A percentile compares a stretch with the other conserved stretches of the same genome.
Evolutionary conservation across 352 stramenopile species (phyloP).

Genomic region (Blastocystis sp.): DNA sequence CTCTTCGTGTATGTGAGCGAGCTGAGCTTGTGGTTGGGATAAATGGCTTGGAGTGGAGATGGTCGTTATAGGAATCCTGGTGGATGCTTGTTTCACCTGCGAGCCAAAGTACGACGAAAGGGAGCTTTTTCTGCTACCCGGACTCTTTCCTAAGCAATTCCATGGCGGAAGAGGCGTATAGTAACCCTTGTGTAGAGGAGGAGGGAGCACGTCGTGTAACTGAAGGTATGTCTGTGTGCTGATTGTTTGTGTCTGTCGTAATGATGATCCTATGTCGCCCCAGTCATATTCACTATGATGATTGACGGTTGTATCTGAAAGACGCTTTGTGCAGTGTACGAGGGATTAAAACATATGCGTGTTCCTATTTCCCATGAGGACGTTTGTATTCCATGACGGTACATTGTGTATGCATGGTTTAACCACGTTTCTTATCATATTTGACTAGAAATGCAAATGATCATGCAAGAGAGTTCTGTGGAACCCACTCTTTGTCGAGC

Average conservation of each 20-base stretch:
- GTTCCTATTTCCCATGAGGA: conserved; percentile 23
- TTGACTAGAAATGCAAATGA: conserved; percentile 73
- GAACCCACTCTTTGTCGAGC: conserved; percentile 9
- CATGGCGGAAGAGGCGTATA: conserved; percentile 2
- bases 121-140: conserved; percentile 12
- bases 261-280: conserved; percentile 64
- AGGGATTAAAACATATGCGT: conserved; percentile 38
- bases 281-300: conserved; percentile 71
- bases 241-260: not conserved
- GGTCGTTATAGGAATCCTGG: conserved; percentile 72
- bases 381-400: conserved; percentile 61
- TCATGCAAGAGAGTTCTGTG: conserved; percentile 65
- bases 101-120: conserved; percentile 54
- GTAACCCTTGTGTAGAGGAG: conserved; percentile 54
- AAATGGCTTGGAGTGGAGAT: not conserved
- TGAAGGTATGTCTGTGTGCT: not conserved
- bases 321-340: conserved; percentile 11
- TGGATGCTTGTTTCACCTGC: conserved; percentile 23
- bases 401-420: conserved; percentile 45
- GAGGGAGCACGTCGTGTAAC: not conserved
- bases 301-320: not conserved
- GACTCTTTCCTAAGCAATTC: conserved; percentile 10
- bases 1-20: not conserved
- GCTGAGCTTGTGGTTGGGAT: not conserved
- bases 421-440: conserved; percentile 68